Evolutionary conservation across 345 rosid species (phyloP), one percentile per base, ranked within the genome.

Genomic region (Salix viminalis): DNA sequence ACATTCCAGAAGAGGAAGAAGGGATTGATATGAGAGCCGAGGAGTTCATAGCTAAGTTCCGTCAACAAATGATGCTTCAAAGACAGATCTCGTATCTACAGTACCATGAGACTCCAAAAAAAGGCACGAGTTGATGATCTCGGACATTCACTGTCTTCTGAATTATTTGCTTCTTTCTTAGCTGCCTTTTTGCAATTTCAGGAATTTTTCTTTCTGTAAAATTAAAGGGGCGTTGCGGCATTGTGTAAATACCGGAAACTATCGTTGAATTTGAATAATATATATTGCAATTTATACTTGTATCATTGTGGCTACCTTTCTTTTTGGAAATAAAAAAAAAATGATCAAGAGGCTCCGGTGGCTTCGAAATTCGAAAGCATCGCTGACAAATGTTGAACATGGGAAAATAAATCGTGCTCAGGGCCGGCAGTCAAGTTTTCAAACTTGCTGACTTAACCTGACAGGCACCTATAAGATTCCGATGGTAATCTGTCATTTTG

Each of bases 21-120:
- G 98, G 85, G 70, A 90, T 96, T 70, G 98, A 96, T 78, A 74
- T 77, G 71, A 89, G 87, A 82, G 99, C 99, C 1, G 99, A 91
- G 82, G 86, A 88, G 91, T 96, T 96, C 76, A 96, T 93, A 68
- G 91, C 92, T 26, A 82, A 86, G 56, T 93, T 96, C 84, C 85
- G 89, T 65, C 76, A 85, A 77, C 92, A 92, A 77, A 87, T 96
- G 76, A 96, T 86, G 88, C 85, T 93, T 76, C 98, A 93, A 79
- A 87, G 97, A 69, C 94, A 93, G 86, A 76, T 90, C 72, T 96
- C 97, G 5, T 87, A 83, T 80, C 60, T 84, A 30, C 83, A 87
- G 80, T 85, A 88, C 78, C 79, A 85, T 15, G 86, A 88, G 44
- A 84, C 73, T 70, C 71, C 66, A 8, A 60, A 61, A 48, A 56